phyloP scores from a whole-genome alignment of 2,329 filamentous ascomycete species.

The Penicillium sp. region DNA sequence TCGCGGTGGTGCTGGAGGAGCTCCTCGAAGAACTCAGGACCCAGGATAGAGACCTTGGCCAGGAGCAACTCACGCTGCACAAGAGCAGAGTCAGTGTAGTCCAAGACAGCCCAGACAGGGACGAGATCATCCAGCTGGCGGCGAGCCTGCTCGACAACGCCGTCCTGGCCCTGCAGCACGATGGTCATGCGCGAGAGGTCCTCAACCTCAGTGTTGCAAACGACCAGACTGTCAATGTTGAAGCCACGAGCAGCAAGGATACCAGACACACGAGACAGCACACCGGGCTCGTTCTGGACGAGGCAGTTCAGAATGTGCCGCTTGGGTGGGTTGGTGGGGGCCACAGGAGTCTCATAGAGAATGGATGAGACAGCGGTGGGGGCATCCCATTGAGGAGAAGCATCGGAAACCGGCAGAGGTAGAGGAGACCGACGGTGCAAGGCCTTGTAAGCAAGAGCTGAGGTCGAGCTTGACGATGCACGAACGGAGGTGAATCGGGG shows the following conservation, averaged over 20 bases:
- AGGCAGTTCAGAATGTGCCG: slow-evolving; percentile 97
- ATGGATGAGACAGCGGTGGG: slow-evolving; percentile 97
- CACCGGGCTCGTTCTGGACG: slow-evolving; percentile 98
- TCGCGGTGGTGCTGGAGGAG: slow-evolving; percentile 93
- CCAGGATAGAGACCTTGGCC: slow-evolving; percentile 94
- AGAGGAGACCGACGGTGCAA: slow-evolving; percentile 87
- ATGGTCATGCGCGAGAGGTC: slow-evolving; percentile 99
- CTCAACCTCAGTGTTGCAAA: slow-evolving; percentile 96
- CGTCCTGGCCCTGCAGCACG: slow-evolving; percentile 92
- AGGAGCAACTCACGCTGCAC: slow-evolving; percentile 95
- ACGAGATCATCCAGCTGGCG: slow-evolving; percentile 95
- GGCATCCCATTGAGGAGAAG: slow-evolving; percentile 79
- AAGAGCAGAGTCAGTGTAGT: slow-evolving; percentile 89
- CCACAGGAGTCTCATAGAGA: slow-evolving; percentile 93
- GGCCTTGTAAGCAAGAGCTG: slow-evolving; percentile 95
- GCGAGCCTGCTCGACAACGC: slow-evolving; percentile 94
- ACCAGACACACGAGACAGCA: slow-evolving; percentile 92
- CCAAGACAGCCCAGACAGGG: slow-evolving; percentile 95
- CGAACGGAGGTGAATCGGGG: slow-evolving; percentile 35
- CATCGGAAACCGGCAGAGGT: slow-evolving; percentile 73
- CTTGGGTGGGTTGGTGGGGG: slow-evolving; percentile 81
- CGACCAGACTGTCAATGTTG: slow-evolving; percentile 98
- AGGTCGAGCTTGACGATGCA: slow-evolving; percentile 67
- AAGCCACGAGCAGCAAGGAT: slow-evolving; percentile 95
- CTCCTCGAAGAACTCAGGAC: slow-evolving; percentile 98